These are phyloP conservation scores for Paradendryphiella salina DNA, from an alignment of 2,329 filamentous ascomycete species.

Conservation along the genomic window DNA sequence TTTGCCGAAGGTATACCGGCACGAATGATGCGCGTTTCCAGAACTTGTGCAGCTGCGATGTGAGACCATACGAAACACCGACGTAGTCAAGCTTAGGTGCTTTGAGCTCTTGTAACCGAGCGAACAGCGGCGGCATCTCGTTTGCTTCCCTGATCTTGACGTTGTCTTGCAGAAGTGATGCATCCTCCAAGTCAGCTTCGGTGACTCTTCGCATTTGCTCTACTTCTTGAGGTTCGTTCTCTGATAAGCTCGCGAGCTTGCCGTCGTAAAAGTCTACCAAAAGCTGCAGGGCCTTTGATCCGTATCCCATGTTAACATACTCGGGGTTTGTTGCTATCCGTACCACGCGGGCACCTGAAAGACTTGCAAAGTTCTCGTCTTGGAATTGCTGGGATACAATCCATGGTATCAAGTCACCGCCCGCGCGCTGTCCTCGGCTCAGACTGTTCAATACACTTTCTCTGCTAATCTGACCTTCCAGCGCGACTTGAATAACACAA, in stretches of 20 bases:
- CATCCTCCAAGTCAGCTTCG: conserved; percentile 76
- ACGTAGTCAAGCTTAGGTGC: conserved; percentile 85
- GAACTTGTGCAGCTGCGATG: conserved; percentile 85
- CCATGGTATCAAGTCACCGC: conserved; percentile 96
- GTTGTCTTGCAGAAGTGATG: conserved; percentile 80
- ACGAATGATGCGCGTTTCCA: conserved; percentile 89
- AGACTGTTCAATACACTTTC: conserved; percentile 90
- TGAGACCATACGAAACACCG: conserved; percentile 93
- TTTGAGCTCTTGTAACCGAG: conserved; percentile 80
- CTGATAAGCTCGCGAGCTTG: conserved; percentile 82
- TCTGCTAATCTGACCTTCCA: conserved; percentile 93
- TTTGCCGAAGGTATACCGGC: conserved; percentile 93
- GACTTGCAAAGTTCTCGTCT: conserved; percentile 90
- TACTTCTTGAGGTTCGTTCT: conserved; percentile 62
- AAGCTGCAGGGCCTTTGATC: conserved; percentile 82
- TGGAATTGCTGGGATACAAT: conserved; percentile 97
- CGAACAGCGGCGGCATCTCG: conserved; percentile 90
- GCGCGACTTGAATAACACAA: conserved; percentile 88
- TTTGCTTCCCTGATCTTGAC: conserved; percentile 87
- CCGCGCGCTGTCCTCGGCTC: conserved; percentile 83
- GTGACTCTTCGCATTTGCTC: conserved; percentile 75
- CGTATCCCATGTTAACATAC: conserved; percentile 90
- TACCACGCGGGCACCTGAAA: conserved; percentile 90
- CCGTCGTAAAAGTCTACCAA: conserved; percentile 93
- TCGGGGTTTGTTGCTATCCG: conserved; percentile 96